Base-by-base conservation (phyloP, 2,329 filamentous ascomycete genomes). In the Xylaria sp. region DNA sequence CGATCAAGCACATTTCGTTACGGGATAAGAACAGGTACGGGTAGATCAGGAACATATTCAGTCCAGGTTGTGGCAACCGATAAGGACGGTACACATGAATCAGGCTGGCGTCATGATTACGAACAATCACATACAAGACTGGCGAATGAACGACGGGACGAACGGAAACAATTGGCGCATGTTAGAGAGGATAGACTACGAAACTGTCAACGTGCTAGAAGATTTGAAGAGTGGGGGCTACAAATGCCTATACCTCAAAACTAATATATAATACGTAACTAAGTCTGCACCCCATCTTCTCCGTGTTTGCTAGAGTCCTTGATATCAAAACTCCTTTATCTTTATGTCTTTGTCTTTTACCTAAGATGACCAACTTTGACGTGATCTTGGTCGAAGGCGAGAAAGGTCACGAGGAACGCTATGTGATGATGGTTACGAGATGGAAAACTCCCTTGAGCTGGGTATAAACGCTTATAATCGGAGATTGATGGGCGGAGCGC, bases 391-490 rank as follows among this genome's bases (percentile, higher is more conserved):
- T 59, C 44, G 26, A 38, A 38, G 36, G 58, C 3, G 13, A 38
- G 28, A 48, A 15, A 31, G 46, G 62, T 70, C 65, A 70, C 65
- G 62, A 57, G 61, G 31, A 59, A 23, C 20, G 40, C 6, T 26
- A 44, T 63, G 40, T 63, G 62, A 60, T 59, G 60, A 66, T 62
- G n/a, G 60, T 69, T 71, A 65, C 59, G 69, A 56, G 38, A 70
- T 63, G 31, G 59, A 59, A 65, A 65, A 51, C 53, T 36, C 54
- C 13, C 42, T 15, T 42, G 33, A 17, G 56, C 36, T 59, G 68
- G 66, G 38, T 69, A 69, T 13, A 58, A 31, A 17, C 69, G 69
- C 63, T 67, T 71, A 71, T 36, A 59, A 20, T 67, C 69, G 69
- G 68, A 62, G 53, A 57, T 59, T 13, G 38, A 59, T 56, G 38